Percentiles rank a stretch among this genome's conserved stretches.
Conservation (phyloP, 2,329 filamentous ascomycete species). For the Microsporum audouinii region DNA sequence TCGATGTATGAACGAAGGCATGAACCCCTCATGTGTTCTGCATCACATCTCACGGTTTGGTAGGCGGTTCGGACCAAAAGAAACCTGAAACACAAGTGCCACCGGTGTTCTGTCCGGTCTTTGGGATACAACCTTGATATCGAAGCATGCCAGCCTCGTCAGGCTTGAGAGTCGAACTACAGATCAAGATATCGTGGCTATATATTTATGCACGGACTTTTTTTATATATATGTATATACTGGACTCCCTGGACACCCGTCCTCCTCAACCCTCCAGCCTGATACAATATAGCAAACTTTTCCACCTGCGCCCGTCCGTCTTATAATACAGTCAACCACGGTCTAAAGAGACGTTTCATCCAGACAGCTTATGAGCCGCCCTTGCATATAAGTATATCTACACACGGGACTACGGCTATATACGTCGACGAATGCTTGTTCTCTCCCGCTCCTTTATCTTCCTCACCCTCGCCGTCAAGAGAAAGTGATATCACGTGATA, state of each 20-base stretch:
- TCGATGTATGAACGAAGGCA: not conserved
- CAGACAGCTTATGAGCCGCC: not conserved
- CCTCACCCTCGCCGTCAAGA: not conserved
- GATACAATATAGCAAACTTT: not conserved
- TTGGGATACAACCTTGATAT: not conserved
- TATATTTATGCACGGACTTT: not conserved
- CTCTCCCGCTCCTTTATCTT: not conserved
- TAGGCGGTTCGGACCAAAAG: not conserved
- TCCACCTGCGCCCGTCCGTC: not conserved
- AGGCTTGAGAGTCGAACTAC: not conserved
- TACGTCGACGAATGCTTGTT: not conserved
- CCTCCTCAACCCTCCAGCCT: not conserved
- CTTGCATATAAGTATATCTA: not conserved
- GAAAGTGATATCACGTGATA: not conserved
- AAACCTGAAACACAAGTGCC: constrained; percentile 1
- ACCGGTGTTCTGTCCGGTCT: not conserved
- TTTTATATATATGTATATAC: not conserved
- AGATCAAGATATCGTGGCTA: not conserved
- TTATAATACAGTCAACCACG: not conserved
- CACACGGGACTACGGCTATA: not conserved
- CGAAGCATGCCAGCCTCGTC: not conserved
- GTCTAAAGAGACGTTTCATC: not conserved
- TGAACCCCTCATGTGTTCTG: not conserved
- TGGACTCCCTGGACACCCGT: not conserved
- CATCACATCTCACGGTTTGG: not conserved